phyloP scores from a whole-genome alignment of 305 asterid genomes.

The Rubia peregrina region DNA sequence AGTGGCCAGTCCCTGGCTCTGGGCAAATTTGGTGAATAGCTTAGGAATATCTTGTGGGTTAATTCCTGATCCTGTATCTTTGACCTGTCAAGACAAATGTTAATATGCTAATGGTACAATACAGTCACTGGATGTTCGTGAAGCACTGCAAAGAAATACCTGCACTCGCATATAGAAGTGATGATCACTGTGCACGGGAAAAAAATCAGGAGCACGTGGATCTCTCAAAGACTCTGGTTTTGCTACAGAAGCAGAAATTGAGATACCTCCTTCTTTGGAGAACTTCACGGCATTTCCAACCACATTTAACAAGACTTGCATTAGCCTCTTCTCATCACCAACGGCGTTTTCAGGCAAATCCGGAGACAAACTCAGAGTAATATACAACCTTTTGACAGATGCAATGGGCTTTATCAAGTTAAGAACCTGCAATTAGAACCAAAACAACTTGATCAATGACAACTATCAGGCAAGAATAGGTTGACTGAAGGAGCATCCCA shows the following conservation, averaged over 20 bases:
- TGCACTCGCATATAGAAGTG: conserved; percentile 85
- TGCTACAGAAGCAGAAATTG: conserved; percentile 68
- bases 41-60: conserved; percentile 82
- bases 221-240: conserved; percentile 73
- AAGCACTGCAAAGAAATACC: conserved; percentile 37
- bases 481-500: conserved; percentile 1
- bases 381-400: conserved; percentile 64
- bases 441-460: conserved; percentile 22
- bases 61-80: conserved; percentile 89
- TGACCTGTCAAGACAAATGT: conserved; percentile 51
- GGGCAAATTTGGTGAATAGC: conserved; percentile 80
- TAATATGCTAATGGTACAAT: background rate
- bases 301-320: conserved; percentile 81
- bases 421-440: conserved; percentile 45
- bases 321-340: conserved; percentile 92
- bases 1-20: conserved; percentile 57
- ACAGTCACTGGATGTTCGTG: background rate
- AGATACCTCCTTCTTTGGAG: conserved; percentile 80
- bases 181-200: conserved; percentile 62
- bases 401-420: conserved; percentile 86
- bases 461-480: conserved; percentile 11
- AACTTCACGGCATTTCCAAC: conserved; percentile 96
- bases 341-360: conserved; percentile 71
- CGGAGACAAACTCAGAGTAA: conserved; percentile 59
- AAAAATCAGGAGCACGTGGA: conserved; percentile 75